Evolutionary conservation across 345 rosid genomes (phyloP).

Genomic region (Citrus glauca): DNA sequence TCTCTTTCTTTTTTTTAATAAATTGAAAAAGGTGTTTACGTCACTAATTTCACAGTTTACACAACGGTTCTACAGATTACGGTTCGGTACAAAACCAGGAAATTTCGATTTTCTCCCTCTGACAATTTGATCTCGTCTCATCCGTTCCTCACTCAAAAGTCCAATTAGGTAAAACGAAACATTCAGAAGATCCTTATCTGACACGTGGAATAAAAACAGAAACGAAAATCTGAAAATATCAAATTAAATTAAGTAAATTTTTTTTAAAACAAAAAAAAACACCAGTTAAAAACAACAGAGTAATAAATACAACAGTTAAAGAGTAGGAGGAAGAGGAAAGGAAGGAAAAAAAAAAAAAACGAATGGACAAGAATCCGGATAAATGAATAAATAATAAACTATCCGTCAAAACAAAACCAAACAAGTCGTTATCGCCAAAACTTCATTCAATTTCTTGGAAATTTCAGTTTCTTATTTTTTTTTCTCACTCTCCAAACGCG

Average conservation of each 20-base stretch:
- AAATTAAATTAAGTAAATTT: not conserved
- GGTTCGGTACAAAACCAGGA: not conserved
- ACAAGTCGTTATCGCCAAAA: slow-evolving; percentile 16
- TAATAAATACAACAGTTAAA: not conserved
- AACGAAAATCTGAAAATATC: no score
- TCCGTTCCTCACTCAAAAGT: no score
- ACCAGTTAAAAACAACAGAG: not conserved
- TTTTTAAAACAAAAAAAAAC: no score
- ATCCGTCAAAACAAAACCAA: slow-evolving; percentile 15
- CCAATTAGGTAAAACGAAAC: no score
- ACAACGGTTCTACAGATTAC: no score
- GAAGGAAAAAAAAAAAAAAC: not conserved
- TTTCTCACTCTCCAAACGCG: slow-evolving; percentile 19
- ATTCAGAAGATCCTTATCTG: not conserved
- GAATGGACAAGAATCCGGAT: slow-evolving; percentile 23
- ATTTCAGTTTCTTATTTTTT: not conserved
- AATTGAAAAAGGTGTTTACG: not conserved
- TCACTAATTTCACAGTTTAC: not conserved
- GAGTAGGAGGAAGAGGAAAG: not conserved
- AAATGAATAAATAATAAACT: not conserved
- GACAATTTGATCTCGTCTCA: not conserved
- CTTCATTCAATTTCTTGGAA: slow-evolving; percentile 8
- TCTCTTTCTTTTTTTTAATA: not conserved
- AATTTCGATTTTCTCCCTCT: not conserved
- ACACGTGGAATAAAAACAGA: not conserved